These are phyloP conservation scores for Albatrellus sp. DNA, from an alignment of 1,284 basidiomycete species.

Conservation along the genomic window DNA sequence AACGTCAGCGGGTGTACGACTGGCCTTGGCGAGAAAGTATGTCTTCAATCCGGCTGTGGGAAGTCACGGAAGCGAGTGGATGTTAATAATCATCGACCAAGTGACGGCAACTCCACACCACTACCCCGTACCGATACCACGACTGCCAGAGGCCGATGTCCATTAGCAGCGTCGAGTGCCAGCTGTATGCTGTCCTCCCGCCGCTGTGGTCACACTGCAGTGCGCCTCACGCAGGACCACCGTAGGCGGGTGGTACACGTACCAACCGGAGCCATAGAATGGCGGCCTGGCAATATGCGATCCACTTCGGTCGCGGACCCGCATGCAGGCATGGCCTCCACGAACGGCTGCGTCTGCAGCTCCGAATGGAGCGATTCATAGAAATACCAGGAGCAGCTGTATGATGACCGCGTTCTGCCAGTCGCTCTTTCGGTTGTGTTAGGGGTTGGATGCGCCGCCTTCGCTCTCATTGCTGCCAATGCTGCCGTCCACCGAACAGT, in stretches of 20 bases:
- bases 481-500: constrained; percentile 58
- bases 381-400: constrained; percentile 52
- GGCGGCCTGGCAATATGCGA: constrained; percentile 82
- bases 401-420: constrained; percentile 10
- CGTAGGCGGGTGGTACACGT: constrained; percentile 54
- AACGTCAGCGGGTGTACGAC: no score
- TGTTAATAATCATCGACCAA: no score
- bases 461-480: constrained; percentile 20
- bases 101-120: no score
- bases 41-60: no score
- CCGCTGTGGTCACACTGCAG: constrained; percentile 26
- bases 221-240: constrained; percentile 17
- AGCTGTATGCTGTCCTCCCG: constrained; percentile 57
- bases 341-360: constrained; percentile 38
- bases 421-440: constrained; percentile 8
- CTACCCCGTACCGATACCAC: no score
- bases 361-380: constrained; percentile 58
- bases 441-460: constrained; percentile 10
- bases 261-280: constrained; percentile 88
- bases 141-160: no score
- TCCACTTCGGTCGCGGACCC: constrained; percentile 89
- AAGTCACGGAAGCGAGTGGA: no score
- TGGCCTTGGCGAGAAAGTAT: no score
- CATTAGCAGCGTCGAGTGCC: constrained; percentile 72
- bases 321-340: constrained; percentile 83